These are phyloP conservation scores for Sphagnum tenellum DNA, from an alignment of 225 moss, liverwort and hornwort species.

Conservation along the genomic window DNA sequence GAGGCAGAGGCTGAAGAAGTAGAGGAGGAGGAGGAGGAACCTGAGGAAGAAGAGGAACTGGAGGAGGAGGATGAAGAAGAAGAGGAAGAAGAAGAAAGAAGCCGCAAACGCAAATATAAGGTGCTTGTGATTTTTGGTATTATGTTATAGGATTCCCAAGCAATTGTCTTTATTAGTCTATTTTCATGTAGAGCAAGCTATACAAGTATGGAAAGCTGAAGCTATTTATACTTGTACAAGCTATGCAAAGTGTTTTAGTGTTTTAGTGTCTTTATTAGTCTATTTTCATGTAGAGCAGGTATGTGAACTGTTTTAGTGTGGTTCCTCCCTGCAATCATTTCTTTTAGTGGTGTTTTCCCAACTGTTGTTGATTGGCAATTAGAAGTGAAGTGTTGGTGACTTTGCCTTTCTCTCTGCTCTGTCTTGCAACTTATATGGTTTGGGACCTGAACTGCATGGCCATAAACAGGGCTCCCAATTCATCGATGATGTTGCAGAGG, in stretches of 20 bases:
- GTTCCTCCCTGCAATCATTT: neutral
- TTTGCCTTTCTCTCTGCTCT: neutral
- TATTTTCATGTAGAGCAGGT: no score
- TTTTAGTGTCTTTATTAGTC: no score
- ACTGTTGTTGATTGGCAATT: neutral
- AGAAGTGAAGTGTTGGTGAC: neutral
- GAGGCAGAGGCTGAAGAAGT: constrained; percentile 41
- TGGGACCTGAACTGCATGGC: neutral
- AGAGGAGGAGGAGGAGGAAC: constrained; percentile 24
- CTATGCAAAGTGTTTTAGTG: no score
- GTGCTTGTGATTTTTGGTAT: neutral
- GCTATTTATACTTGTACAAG: no score
- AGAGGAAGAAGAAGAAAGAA: constrained; percentile 25
- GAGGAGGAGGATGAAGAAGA: constrained; percentile 9
- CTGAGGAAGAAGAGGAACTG: constrained; percentile 15
- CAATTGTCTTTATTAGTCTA: no score
- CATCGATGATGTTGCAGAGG: constrained; percentile 87
- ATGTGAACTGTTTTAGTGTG: neutral
- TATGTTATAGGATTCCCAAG: no score
- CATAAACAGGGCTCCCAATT: constrained; percentile 62
- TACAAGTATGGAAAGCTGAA: no score
- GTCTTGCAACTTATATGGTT: no score
- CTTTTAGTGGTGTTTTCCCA: neutral
- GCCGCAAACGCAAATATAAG: constrained; percentile 69
- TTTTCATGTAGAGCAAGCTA: no score